Percentiles rank a stretch among this genome's conserved stretches.
These are phyloP conservation scores for Heliamphora exappendiculata DNA, from an alignment of 148 eudicot genomes.

Conservation along the genomic window DNA sequence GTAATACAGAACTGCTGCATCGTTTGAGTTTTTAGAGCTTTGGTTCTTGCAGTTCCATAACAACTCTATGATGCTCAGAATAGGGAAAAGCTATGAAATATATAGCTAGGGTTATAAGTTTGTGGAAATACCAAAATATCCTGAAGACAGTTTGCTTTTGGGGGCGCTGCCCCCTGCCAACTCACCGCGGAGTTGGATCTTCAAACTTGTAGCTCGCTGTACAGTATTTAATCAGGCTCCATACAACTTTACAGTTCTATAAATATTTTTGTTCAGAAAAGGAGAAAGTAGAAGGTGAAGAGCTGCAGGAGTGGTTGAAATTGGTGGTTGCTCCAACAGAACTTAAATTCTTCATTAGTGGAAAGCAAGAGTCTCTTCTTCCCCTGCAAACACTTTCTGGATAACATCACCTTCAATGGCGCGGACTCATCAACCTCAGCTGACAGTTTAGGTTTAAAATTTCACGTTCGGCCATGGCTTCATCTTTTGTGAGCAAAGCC, in stretches of 20 bases:
- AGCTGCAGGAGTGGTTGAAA: conserved; percentile 77
- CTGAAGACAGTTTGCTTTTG: no score
- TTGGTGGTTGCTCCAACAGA: conserved; percentile 85
- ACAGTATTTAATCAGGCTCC: background rate
- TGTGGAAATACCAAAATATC: no score
- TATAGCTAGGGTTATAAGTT: no score
- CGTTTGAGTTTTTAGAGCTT: background rate
- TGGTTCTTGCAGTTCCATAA: background rate
- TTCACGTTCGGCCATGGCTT: background rate
- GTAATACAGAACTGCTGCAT: conserved; percentile 24
- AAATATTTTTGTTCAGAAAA: conserved; percentile 36
- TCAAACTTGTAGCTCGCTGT: background rate
- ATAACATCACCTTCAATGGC: conserved; percentile 10
- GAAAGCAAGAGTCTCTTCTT: conserved; percentile 56
- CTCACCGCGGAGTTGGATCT: no score
- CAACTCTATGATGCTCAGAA: background rate
- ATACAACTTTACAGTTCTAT: background rate
- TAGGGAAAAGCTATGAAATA: no score
- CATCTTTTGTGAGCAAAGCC: background rate
- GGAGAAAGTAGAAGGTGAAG: conserved; percentile 95
- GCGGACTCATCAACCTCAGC: conserved; percentile 1
- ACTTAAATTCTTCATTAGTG: conserved; percentile 59
- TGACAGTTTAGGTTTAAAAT: background rate
- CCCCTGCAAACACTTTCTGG: conserved; percentile 39
- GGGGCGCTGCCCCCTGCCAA: no score